phyloP scores from a whole-genome alignment of 2,329 filamentous ascomycete species.

The Aspergillus jensenii region DNA sequence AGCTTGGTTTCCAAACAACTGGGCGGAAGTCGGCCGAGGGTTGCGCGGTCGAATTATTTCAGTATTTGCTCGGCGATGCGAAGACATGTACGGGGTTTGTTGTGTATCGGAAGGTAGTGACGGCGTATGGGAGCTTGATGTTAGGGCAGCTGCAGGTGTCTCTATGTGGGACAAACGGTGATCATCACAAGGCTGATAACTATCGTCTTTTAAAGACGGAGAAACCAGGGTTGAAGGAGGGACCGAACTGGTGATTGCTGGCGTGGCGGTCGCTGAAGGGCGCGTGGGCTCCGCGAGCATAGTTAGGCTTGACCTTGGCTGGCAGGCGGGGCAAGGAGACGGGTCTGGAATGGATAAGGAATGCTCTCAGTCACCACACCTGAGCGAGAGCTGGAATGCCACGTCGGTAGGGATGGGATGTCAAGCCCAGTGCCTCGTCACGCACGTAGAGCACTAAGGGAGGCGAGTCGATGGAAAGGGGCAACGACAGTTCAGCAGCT shows the following conservation, averaged over 20 bases:
- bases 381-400: slow-evolving; percentile 31
- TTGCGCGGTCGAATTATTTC: slow-evolving; percentile 29
- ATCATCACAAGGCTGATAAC: slow-evolving; percentile 17
- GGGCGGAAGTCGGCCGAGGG: slow-evolving; percentile 19
- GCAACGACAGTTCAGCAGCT: slow-evolving; percentile 8
- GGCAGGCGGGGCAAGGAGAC: slow-evolving; percentile 17
- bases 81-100: slow-evolving; percentile 19
- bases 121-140: slow-evolving; percentile 16
- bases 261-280: slow-evolving; percentile 19
- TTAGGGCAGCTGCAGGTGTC: slow-evolving; percentile 17
- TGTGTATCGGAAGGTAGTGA: slow-evolving; percentile 17
- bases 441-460: slow-evolving; percentile 13
- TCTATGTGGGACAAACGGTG: slow-evolving; percentile 12
- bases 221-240: slow-evolving; percentile 12
- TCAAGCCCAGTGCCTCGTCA: slow-evolving; percentile 20
- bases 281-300: slow-evolving; percentile 20
- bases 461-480: slow-evolving; percentile 8
- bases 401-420: slow-evolving; percentile 27
- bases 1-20: slow-evolving; percentile 26
- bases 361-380: slow-evolving; percentile 20
- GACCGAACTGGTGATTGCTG: slow-evolving; percentile 14
- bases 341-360: slow-evolving; percentile 20
- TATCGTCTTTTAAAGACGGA: slow-evolving; percentile 13
- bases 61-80: slow-evolving; percentile 37
- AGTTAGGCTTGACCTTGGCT: slow-evolving; percentile 18